phyloP scores from a whole-genome alignment of 495 filamentous ascomycete genomes.

The Aspergillus cavernicola region DNA sequence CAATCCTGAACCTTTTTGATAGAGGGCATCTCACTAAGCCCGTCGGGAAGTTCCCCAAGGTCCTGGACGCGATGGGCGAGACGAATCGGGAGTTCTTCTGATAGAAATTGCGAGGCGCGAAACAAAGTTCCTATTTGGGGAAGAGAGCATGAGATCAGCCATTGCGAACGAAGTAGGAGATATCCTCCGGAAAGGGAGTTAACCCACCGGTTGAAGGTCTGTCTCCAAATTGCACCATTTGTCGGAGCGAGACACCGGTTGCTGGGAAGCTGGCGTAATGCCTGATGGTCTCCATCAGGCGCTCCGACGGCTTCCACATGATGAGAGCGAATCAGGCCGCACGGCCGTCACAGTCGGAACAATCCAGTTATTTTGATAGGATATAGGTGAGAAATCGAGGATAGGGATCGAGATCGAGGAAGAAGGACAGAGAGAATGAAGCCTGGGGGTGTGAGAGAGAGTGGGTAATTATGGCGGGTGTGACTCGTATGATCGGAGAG shows the following conservation, averaged over 20 bases:
- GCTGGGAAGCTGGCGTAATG: slow-evolving; percentile 97
- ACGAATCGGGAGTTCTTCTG: slow-evolving; percentile 95
- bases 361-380: not conserved
- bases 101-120: slow-evolving; percentile 95
- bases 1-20: slow-evolving; percentile 93
- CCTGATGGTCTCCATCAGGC: slow-evolving; percentile 96
- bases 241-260: slow-evolving; percentile 90
- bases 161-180: slow-evolving; percentile 2
- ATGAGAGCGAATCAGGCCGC: slow-evolving; percentile 32
- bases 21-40: slow-evolving; percentile 96
- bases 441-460: not conserved
- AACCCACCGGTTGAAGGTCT: slow-evolving; percentile 75
- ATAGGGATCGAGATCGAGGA: not conserved
- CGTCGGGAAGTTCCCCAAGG: slow-evolving; percentile 88
- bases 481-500: slow-evolving; percentile 4
- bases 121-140: slow-evolving; percentile 77
- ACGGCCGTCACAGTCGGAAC: slow-evolving; percentile 22
- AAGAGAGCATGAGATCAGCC: slow-evolving; percentile 16
- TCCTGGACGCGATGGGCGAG: slow-evolving; percentile 95
- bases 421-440: not conserved
- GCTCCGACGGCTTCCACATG: slow-evolving; percentile 88
- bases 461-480: not conserved
- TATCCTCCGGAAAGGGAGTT: not conserved
- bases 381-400: not conserved
- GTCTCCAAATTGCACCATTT: slow-evolving; percentile 99